Base-by-base conservation (phyloP, 257 asterid species). In the Misopates orontium region DNA sequence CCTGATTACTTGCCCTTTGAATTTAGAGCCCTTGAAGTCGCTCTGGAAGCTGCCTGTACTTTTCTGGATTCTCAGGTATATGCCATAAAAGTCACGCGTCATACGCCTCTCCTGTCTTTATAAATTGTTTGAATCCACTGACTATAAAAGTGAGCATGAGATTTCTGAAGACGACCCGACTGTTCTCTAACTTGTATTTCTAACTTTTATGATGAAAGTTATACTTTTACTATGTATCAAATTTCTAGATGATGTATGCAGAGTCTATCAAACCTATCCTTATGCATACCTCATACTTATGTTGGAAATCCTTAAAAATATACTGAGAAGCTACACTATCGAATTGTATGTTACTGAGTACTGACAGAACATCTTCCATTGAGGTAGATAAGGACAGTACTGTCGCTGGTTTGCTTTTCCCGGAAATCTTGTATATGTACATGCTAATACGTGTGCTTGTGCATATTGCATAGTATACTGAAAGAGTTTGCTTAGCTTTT, bases 1-100 rank as follows among this genome's bases (percentile, higher is more conserved):
- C 82, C 90, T 10, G 87, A 82, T 77, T 77, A 84, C 71, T 79
- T 84, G 76, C 90, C 90, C 21, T 84, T 84, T 63, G 90, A 84
- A 72, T 84, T 84, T 71, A 78, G 87, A 32, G 90, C 90, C 68
- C 87, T 84, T 73, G 90, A 84, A 77, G 85, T 84, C 75, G 90
- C 90, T 17, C 62, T 84, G 58, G 90, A 84, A 66, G 77, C 87
- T 66, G 90, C 87, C 62, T 84, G 90, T 71, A 81, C 87, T 1
- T 81, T 78, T 68, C 75, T 84, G 66, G 90, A 84, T 71, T 78
- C 85, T 73, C 90, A 84, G 90, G 90, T 84, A 52, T 28, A 51
- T 50, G 44, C 22, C 25, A 49, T 14, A 39, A 49, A 64, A 25
- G 51, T 36, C 28, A 28, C 12, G 0, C 47, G 20, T 64, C 20